A percentile compares a stretch with the other conserved stretches of the same genome.
Conservation (phyloP, 73 alveolate genomes). For the Tetrahymena borealis region DNA sequence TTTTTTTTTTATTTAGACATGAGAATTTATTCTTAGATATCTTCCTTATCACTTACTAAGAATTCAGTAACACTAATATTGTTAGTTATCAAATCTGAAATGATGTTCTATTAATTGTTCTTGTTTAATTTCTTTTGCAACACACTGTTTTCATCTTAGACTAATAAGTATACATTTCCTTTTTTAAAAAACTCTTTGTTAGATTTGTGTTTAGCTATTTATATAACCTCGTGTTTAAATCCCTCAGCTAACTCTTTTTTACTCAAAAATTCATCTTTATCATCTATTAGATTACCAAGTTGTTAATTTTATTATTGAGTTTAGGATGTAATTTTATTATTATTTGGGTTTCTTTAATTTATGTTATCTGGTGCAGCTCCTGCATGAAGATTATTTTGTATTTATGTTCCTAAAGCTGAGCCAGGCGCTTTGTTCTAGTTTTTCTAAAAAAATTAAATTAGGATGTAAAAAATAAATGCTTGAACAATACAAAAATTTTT, state of each 20-base stretch:
- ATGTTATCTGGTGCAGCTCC: background rate
- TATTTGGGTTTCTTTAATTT: background rate
- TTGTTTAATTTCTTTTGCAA: background rate
- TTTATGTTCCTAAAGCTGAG: background rate
- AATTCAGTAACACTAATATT: background rate
- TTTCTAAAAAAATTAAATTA: background rate
- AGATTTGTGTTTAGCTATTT: background rate
- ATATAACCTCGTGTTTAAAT: background rate
- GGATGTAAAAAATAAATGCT: too few relatives aligned
- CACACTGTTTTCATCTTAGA: background rate
- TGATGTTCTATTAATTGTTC: background rate
- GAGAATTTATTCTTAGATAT: background rate
- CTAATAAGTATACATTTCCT: background rate
- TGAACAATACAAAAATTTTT: too few relatives aligned
- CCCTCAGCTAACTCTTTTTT: background rate
- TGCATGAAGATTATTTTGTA: background rate
- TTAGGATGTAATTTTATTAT: background rate
- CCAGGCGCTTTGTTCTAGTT: background rate
- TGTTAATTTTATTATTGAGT: background rate
- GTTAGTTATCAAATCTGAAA: background rate
- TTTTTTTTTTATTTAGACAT: background rate
- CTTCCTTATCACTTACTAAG: background rate
- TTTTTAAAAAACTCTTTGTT: background rate
- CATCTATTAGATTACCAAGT: background rate
- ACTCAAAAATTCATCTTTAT: background rate